phyloP scores from a whole-genome alignment of 345 rosid genomes.

The Linum lewisii region DNA sequence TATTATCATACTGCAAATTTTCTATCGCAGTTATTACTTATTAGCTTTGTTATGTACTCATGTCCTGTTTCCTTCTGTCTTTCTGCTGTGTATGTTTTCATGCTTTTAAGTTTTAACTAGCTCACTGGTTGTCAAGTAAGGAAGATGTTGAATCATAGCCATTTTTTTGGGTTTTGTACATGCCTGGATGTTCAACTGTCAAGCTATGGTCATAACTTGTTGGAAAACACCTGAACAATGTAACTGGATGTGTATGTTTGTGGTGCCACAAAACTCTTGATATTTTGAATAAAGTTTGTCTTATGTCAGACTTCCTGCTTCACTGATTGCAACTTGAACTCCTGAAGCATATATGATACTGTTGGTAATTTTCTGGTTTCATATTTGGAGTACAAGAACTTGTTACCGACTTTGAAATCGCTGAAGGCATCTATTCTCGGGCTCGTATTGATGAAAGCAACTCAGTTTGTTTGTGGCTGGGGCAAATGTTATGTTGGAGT shows the following conservation, averaged over 20 bases:
- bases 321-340: not conserved
- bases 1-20: not conserved
- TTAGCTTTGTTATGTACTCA: too few relatives aligned
- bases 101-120: not conserved
- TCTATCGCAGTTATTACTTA: not conserved
- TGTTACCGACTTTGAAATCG: conserved; percentile 84
- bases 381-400: conserved; percentile 35
- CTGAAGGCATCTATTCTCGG: conserved; percentile 87
- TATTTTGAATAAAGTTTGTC: not conserved
- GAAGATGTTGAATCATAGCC: not conserved
- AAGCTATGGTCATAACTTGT: not conserved
- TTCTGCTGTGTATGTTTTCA: not conserved
- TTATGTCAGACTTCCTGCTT: not conserved
- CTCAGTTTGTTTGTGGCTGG: conserved; percentile 88
- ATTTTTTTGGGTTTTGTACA: not conserved
- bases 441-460: conserved; percentile 59
- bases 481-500: conserved; percentile 97
- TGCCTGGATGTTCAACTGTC: not conserved
- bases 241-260: not conserved
- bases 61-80: not conserved
- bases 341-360: not conserved
- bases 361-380: not conserved
- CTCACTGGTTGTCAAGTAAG: not conserved
- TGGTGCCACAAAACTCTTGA: not conserved
- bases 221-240: not conserved